Base-by-base conservation (phyloP, 106 monocot species). In the Platanthera zijinensis region DNA sequence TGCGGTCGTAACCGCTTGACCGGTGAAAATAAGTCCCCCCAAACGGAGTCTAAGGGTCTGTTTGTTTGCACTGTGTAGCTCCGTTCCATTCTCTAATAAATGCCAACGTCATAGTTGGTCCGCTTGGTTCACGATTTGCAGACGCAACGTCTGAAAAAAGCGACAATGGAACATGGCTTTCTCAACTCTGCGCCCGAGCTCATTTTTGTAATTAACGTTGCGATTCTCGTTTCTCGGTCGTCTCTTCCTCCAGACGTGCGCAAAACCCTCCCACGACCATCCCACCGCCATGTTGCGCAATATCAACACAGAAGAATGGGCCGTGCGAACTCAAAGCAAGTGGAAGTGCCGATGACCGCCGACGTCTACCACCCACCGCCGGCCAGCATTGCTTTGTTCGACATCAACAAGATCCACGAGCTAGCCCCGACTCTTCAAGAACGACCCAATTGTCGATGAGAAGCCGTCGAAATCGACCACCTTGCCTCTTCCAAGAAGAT, bases 371-470 rank as follows among this genome's bases (percentile, higher is more conserved):
- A 53, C 7, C 97, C 86, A 17, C 92, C 97, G 13, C 88, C 94
- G 3, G 74, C 90, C 12, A 99, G 97, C 83, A 78, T 94, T 48
- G 80, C 89, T n/a, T 68, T 90, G 71, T 99, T 99, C 84, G 92
- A 99, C 86, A 83, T 94, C 63, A 88, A 45, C 78, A 82, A 81
- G 32, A 77, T 94, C 47, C 85, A 90, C 7, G 97, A n/a, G n/a
- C n/a, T n/a, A 99, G 79, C 94, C 97, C 7, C 94, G 97, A 92
- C 84, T 94, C 32, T 77, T 90, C 67, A 78, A 77, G 74, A 70
- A 78, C 70, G 70, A 18, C 32, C 52, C 28, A 48, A 14, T 2
- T 5, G 17, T 3, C 6, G 56, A 80, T 22, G 78, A 81, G 8
- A 80, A 79, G 51, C 80, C 85, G 83, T 79, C 85, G 82, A 84